phyloP scores from a whole-genome alignment of 805 yeast species.

The Candida tibetensis region DNA sequence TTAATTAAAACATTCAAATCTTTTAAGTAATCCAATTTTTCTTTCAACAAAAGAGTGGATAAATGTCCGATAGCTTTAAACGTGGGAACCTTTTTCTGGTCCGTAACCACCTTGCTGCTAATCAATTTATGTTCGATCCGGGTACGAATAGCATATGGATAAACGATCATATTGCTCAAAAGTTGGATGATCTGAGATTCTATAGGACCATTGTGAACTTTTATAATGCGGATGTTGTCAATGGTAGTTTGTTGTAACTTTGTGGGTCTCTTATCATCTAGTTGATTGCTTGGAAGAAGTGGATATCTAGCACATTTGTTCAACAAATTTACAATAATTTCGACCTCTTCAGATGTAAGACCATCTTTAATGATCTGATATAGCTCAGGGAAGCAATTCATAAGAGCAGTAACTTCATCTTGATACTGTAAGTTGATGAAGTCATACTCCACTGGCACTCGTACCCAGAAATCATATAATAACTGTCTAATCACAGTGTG shows the following conservation, averaged over 20 bases:
- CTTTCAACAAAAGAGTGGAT: slow-evolving; percentile 41
- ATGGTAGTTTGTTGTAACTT: slow-evolving; percentile 61
- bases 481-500: slow-evolving; percentile 29
- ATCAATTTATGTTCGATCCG: slow-evolving; percentile 53
- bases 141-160: slow-evolving; percentile 62
- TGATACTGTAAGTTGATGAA: slow-evolving; percentile 51
- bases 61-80: slow-evolving; percentile 58
- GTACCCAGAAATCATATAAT: slow-evolving; percentile 51
- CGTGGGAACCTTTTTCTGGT: slow-evolving; percentile 51
- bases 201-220: slow-evolving; percentile 27
- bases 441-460: slow-evolving; percentile 38
- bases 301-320: slow-evolving; percentile 72
- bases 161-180: slow-evolving; percentile 47
- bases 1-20: slow-evolving; percentile 37
- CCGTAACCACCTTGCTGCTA: slow-evolving; percentile 28
- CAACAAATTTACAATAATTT: slow-evolving; percentile 54
- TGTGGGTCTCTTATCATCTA: slow-evolving; percentile 54
- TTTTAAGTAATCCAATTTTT: slow-evolving; percentile 27
- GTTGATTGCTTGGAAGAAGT: slow-evolving; percentile 53
- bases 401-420: slow-evolving; percentile 55
- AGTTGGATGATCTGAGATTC: slow-evolving; percentile 51
- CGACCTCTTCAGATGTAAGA: slow-evolving; percentile 38
- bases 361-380: slow-evolving; percentile 33
- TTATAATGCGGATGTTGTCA: slow-evolving; percentile 40
- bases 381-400: slow-evolving; percentile 52